Base-by-base conservation (phyloP, 495 filamentous ascomycete genomes). In the Podospora bellae-mahoneyi region DNA sequence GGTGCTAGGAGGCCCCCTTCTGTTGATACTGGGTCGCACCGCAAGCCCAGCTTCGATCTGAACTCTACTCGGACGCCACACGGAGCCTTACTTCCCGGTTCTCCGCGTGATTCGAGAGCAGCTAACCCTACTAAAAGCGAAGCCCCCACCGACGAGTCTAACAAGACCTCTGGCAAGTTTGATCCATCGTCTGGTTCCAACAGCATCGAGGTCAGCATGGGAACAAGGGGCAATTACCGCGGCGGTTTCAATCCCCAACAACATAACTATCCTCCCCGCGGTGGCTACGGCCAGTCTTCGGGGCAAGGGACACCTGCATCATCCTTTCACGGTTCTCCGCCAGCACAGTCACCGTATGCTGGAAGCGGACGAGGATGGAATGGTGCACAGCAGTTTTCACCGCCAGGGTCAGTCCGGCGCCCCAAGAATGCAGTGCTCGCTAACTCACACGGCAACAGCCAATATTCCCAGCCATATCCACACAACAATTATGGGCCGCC, bases 241-340 rank as follows among this genome's bases (percentile, higher is more conserved):
- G 76, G 77, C 53, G 77, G 78, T 26, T 80, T 81, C 64, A 78
- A 77, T 34, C 66, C 70, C 19, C 78, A 73, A 69, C 39, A 68
- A 26, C 77, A 79, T 26, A 48, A 48, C 15, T 48, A 48, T 48
- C 39, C 39, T 16, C 65, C 73, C 16, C 75, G 72, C 13, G 78
- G 83, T 34, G 82, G 84, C 57, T 85, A 86, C 72, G 80, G 85
- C 30, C 83, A 83, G 34, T 88, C 88, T 23, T 83, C 89, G 5
- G 85, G 86, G 19, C 85, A 87, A 62, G 78, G 78, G 54, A 87
- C 84, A 32, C 84, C 88, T 44, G 83, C 79, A 63, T 85, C 84
- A 48, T 89, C 88, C n/a, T 85, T 85, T 69, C 87, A 88, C 69
- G 86, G 84, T 26, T 92, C 89, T 10, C 90, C 91, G 48, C 86